Evolutionary conservation across 202 grass and related monocot genomes (phyloP).

Genomic region (Eragrostis tef): DNA sequence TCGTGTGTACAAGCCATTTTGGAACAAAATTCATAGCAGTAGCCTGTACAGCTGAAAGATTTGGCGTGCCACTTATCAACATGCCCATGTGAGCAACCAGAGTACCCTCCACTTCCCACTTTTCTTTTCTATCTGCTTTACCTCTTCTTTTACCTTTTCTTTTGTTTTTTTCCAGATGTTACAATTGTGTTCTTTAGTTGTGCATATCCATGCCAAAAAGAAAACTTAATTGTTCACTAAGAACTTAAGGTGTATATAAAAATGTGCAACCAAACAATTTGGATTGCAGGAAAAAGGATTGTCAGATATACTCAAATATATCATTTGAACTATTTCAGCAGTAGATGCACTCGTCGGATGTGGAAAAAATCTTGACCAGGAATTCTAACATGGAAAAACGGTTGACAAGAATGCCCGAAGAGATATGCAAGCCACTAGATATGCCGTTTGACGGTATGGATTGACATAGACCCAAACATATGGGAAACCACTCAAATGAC

Average conservation of each 20-base stretch:
- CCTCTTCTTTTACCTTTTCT: background rate
- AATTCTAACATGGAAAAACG: constrained; percentile 1
- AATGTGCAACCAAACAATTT: no score
- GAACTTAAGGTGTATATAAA: no score
- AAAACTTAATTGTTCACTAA: no score
- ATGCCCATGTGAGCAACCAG: constrained; percentile 43
- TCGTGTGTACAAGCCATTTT: constrained; percentile 27
- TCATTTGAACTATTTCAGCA: no score
- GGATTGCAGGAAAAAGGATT: no score
- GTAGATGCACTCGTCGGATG: background rate
- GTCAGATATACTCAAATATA: no score
- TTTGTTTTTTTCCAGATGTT: background rate
- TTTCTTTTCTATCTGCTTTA: no score
- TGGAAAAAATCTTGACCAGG: constrained; percentile 39
- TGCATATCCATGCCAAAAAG: no score
- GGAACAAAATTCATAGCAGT: constrained; percentile 19
- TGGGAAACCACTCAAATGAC: background rate
- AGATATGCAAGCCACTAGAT: background rate
- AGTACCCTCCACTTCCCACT: constrained; percentile 17
- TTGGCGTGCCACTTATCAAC: constrained; percentile 21
- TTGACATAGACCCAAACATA: background rate
- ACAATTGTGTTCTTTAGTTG: background rate
- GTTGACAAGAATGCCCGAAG: background rate
- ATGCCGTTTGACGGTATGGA: background rate
- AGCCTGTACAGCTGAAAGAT: constrained; percentile 12